Evolutionary conservation across 768 basidiomycete genomes (phyloP), one percentile per base, ranked within the genome.

Genomic region (Auricularia auricula-judae): DNA sequence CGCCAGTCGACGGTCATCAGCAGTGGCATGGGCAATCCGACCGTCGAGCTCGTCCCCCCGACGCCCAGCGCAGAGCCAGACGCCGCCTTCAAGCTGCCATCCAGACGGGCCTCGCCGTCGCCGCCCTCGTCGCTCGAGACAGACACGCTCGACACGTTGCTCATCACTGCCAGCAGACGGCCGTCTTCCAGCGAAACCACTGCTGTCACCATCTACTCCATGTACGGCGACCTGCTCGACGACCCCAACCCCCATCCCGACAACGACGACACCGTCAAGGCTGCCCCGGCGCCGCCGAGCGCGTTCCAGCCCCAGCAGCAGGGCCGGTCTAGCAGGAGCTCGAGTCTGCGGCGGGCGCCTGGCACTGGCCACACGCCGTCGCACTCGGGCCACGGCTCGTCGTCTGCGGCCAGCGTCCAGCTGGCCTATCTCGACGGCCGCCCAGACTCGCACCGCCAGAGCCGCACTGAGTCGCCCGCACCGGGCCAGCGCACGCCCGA

Each of bases 191-290:
- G 56, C 56, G 89, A 89, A 69, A 84, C 87, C 61, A 84, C 89
- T 12, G 88, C 92, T 71, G 84, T 87, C 72, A 86, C 88, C 63
- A 92, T 93, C 64, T 93, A 91, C 73, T 90, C 88, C 61, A 91
- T 91, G 90, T 93, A 93, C 73, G 84, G 84, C 63, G 86, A 86
- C 72, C 53, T 29, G 53, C n/a, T n/a, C 53, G 53, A 10, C 53
- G 53, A 54, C 53, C 11, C 11, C 29, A 10, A 29, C 23, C 23
- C 29, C 16, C 29, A 5, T 10, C 23, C 29, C 56, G 29, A 59
- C 56, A 59, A 23, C 5, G 56, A 29, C 56, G 23, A 59, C 14
- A 59, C 34, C 1, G 47, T 51, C 47, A 51, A 51, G 47, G 11
- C 3, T 4, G 8, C 47, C 1, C 16, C 14, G 56, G 14, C 56